A percentile compares a stretch with the other conserved stretches of the same genome.
Evolutionary conservation across 768 basidiomycete genomes (phyloP).

Genomic region (Clitopilus hobsonii): DNA sequence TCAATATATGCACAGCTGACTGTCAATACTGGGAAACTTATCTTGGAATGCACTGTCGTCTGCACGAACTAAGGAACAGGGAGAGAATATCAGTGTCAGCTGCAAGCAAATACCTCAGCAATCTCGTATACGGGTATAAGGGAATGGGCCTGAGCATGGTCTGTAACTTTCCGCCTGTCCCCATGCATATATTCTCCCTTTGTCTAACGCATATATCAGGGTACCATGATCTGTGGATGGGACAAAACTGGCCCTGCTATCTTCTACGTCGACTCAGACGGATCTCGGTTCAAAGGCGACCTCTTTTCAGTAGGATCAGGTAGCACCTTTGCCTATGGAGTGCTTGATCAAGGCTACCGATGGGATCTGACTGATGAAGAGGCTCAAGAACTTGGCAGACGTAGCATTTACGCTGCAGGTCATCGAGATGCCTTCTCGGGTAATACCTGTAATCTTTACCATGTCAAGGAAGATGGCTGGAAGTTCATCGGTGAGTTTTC

Average conservation of each 20-base stretch:
- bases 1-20: constrained; percentile 52
- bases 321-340: constrained; percentile 98
- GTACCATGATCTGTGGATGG: constrained; percentile 99
- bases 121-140: constrained; percentile 97
- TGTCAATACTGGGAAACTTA: constrained; percentile 99
- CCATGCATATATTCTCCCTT: too few relatives aligned
- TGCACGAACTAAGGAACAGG: constrained; percentile 93
- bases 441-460: constrained; percentile 94
- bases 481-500: constrained; percentile 77
- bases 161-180: too few relatives aligned
- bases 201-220: constrained; percentile 39
- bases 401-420: constrained; percentile 95
- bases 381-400: constrained; percentile 88
- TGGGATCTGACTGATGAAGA: constrained; percentile 94
- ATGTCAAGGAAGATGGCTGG: constrained; percentile 95
- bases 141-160: constrained; percentile 99
- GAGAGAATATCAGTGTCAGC: constrained; percentile 99
- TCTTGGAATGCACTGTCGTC: constrained; percentile 93
- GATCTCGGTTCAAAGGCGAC: constrained; percentile 91
- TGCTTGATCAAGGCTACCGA: constrained; percentile 90
- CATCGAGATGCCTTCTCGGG: constrained; percentile 96
- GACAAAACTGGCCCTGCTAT: constrained; percentile 97
- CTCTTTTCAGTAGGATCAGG: constrained; percentile 99
- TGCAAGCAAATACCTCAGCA: constrained; percentile 95
- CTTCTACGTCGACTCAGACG: constrained; percentile 98